Evolutionary conservation across 208 protist species (phyloP), one percentile per base, ranked within the genome.

Genomic region (Acanthamoeba triangularis): DNA sequence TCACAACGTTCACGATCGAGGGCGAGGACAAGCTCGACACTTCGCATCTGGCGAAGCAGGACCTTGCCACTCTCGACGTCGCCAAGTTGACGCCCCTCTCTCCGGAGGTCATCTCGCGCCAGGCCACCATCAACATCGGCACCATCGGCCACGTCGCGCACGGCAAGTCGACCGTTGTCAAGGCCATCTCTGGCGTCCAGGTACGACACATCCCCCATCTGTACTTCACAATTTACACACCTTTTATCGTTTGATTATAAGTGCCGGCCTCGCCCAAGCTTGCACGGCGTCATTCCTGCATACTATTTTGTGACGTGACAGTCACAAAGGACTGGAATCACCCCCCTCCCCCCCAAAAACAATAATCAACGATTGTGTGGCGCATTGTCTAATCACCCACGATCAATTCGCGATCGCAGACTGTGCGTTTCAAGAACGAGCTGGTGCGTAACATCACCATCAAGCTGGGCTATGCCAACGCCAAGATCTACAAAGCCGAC

Each of bases 141-240:
- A 99, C 99, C 33, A 99, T 99, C 96, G 99, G 99, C 69, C 99
- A 99, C 97, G 99, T 99, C 47, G 99, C 99, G 7, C 99, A 99
- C 98, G 99, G 99, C 95, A 99, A 99, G 97, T 99, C 99, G 59
- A 99, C 99, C 44, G 99, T 99, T 23, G 99, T 99, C 78, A 99
- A 99, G 96, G 99, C 99, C 52, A 99, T 99, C 47, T 99, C 99
- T 84, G 99, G 99, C 54, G 99, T 99, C 72, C 99, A 97, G 74
- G 97, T 98, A 91, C 2, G 74, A 95, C 10, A 20, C 33, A 23
- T 35, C 35, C 35, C 25, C 80, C 37, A 3, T 11, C 41, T 47
- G 41, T 10, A 3, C 1, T 47, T 47, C 41, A 91, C 54, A 96
- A 35, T 95, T 41, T 96, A 0, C 82, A 90, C 52, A 44, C 4